phyloP scores from a whole-genome alignment of 2,329 filamentous ascomycete species.

The Cordyceps pruinosa region DNA sequence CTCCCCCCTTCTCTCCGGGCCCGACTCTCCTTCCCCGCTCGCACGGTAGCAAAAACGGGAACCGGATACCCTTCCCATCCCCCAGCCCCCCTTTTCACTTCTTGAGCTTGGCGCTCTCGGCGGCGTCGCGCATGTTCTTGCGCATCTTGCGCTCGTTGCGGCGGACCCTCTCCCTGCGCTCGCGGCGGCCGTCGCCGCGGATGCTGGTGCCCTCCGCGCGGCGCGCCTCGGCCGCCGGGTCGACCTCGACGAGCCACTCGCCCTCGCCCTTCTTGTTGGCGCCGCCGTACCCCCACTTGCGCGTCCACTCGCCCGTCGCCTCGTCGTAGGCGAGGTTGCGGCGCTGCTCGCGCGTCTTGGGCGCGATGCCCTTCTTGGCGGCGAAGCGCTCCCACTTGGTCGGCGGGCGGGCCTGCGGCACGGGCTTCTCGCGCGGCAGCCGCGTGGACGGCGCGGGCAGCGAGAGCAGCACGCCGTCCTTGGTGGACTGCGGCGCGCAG shows the following conservation, averaged over 20 bases:
- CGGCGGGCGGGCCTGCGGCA: slow-evolving; percentile 71
- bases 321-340: slow-evolving; percentile 78
- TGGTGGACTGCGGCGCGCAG: slow-evolving; percentile 66
- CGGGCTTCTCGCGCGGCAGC: slow-evolving; percentile 85
- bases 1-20: neutral
- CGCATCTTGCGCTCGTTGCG: slow-evolving; percentile 64
- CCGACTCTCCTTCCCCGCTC: neutral
- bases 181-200: slow-evolving; percentile 55
- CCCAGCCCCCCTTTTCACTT: too few species aligned
- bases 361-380: slow-evolving; percentile 91
- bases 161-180: slow-evolving; percentile 61
- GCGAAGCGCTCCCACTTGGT: slow-evolving; percentile 98
- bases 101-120: slow-evolving; percentile 13
- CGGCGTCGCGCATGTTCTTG: slow-evolving; percentile 52
- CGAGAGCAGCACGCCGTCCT: slow-evolving; percentile 66
- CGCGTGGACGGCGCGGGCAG: slow-evolving; percentile 64
- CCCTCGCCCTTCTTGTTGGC: slow-evolving; percentile 77
- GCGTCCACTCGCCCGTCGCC: slow-evolving; percentile 77
- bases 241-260: slow-evolving; percentile 89
- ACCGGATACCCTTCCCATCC: too few species aligned
- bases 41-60: too few species aligned
- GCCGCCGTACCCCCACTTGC: slow-evolving; percentile 91
- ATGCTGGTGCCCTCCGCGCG: slow-evolving; percentile 56
- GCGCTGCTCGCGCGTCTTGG: slow-evolving; percentile 72
- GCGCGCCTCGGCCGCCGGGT: slow-evolving; percentile 63